Evolutionary conservation across 2,329 filamentous ascomycete species (phyloP).

Genomic region (Fusarium sp.): DNA sequence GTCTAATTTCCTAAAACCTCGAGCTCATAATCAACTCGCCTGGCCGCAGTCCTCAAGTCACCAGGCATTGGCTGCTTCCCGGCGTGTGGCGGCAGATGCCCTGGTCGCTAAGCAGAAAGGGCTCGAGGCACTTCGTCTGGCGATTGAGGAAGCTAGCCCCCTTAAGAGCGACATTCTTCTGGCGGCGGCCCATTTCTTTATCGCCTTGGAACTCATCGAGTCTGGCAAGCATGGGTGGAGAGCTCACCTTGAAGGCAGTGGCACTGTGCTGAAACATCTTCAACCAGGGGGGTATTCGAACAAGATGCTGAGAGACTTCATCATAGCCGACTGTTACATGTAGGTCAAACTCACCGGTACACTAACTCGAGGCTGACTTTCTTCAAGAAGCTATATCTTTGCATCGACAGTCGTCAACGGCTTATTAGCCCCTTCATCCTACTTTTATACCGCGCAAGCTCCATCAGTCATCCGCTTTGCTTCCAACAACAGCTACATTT

Average conservation of each 20-base stretch:
- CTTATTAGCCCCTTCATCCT: not conserved
- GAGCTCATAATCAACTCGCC: not conserved
- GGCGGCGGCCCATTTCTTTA: slow-evolving; percentile 6
- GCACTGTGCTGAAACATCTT: not conserved
- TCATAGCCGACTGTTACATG: slow-evolving; percentile 21
- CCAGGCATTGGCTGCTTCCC: not conserved
- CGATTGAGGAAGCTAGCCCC: not conserved
- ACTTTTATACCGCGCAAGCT: not conserved
- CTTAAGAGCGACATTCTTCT: not conserved
- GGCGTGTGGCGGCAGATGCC: not conserved
- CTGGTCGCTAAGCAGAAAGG: slow-evolving; percentile 10
- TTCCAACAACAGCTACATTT: slow-evolving; percentile 15
- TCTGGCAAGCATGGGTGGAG: slow-evolving; percentile 15
- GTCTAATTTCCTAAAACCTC: slow-evolving; percentile 6
- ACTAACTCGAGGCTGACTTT: not conserved
- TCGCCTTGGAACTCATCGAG: slow-evolving; percentile 10
- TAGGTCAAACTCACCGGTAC: not conserved
- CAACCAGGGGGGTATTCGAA: not conserved
- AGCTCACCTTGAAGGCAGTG: slow-evolving; percentile 12
- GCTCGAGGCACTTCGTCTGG: not conserved
- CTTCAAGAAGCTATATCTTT: slow-evolving; percentile 10
- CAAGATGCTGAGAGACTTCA: slow-evolving; percentile 11
- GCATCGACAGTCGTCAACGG: slow-evolving; percentile 12
- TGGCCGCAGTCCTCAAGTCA: not conserved
- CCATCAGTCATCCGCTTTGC: slow-evolving; percentile 14